A percentile compares a stretch with the other conserved stretches of the same genome.
phyloP scores from a whole-genome alignment of 192 early-diverging fungal genomes.

The Chytriomyces confervae region DNA sequence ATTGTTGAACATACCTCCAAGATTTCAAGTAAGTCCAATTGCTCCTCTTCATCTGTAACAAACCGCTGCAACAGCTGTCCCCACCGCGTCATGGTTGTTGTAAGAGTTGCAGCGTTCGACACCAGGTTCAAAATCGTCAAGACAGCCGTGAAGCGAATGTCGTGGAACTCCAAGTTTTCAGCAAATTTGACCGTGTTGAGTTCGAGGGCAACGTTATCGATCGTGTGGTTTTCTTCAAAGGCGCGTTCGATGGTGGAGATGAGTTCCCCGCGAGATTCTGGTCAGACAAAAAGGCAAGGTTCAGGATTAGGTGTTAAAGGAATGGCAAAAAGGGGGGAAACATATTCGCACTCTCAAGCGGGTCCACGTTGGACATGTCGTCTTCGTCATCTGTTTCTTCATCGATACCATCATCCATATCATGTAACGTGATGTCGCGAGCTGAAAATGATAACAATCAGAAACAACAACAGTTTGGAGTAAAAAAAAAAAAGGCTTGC shows the following conservation, averaged over 20 bases:
- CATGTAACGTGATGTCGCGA: slow-evolving; percentile 27
- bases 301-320: not conserved
- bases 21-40: slow-evolving; percentile 67
- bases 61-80: slow-evolving; percentile 70
- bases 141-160: slow-evolving; percentile 77
- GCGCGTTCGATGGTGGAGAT: slow-evolving; percentile 78
- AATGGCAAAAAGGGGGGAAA: not conserved
- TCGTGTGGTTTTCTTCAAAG: slow-evolving; percentile 74
- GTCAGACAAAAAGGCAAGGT: not conserved
- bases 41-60: slow-evolving; percentile 71
- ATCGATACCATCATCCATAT: slow-evolving; percentile 35
- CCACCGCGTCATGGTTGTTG: slow-evolving; percentile 63
- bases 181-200: slow-evolving; percentile 88
- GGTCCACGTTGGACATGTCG: slow-evolving; percentile 60
- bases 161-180: slow-evolving; percentile 78
- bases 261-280: slow-evolving; percentile 76
- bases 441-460: not conserved
- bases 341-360: slow-evolving; percentile 12
- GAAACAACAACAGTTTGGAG: not conserved
- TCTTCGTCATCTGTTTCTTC: slow-evolving; percentile 59
- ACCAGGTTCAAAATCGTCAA: slow-evolving; percentile 75
- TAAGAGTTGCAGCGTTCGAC: slow-evolving; percentile 38
- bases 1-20: slow-evolving; percentile 47
- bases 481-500: not conserved
- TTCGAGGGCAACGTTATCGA: slow-evolving; percentile 81